Percentiles rank a stretch among this genome's conserved stretches.
Evolutionary conservation across 2,329 filamentous ascomycete genomes (phyloP).

Genomic region (Byssoonygena ceratinophila): DNA sequence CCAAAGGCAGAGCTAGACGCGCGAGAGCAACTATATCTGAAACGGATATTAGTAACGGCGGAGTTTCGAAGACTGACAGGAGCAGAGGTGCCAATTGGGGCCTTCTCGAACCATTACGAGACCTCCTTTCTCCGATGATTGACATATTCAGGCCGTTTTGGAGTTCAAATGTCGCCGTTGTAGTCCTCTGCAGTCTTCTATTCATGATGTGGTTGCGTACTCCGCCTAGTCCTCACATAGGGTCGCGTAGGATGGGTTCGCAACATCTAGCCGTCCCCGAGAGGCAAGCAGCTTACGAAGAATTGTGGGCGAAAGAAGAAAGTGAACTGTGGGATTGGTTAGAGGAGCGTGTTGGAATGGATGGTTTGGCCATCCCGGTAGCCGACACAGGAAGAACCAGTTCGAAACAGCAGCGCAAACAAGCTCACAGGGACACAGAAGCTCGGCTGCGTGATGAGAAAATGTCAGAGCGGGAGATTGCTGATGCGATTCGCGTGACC

Average conservation of each 20-base stretch:
- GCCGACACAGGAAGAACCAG: constrained; percentile 17
- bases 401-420: constrained; percentile 33
- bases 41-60: constrained; percentile 37
- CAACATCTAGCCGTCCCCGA: constrained; percentile 45
- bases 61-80: constrained; percentile 31
- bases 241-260: constrained; percentile 30
- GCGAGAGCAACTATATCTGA: constrained; percentile 45
- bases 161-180: constrained; percentile 66
- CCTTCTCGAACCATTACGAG: constrained; percentile 64
- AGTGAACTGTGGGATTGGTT: constrained; percentile 88
- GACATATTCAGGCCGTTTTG: constrained; percentile 61
- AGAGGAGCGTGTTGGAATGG: constrained; percentile 71
- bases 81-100: constrained; percentile 56
- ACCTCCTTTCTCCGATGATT: constrained; percentile 56
- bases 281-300: constrained; percentile 73
- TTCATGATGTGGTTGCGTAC: constrained; percentile 61
- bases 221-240: constrained; percentile 27
- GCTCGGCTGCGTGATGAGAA: constrained; percentile 51
- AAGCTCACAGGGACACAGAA: constrained; percentile 40
- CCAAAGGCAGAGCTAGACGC: constrained; percentile 49
- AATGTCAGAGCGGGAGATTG: constrained; percentile 63
- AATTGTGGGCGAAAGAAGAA: constrained; percentile 83
- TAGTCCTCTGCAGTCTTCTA: constrained; percentile 61
- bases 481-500: constrained; percentile 72
- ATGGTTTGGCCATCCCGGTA: constrained; percentile 39